A percentile compares a stretch with the other conserved stretches of the same genome.
Evolutionary conservation across 148 eudicot genomes (phyloP).

Genomic region (Drosera capensis): DNA sequence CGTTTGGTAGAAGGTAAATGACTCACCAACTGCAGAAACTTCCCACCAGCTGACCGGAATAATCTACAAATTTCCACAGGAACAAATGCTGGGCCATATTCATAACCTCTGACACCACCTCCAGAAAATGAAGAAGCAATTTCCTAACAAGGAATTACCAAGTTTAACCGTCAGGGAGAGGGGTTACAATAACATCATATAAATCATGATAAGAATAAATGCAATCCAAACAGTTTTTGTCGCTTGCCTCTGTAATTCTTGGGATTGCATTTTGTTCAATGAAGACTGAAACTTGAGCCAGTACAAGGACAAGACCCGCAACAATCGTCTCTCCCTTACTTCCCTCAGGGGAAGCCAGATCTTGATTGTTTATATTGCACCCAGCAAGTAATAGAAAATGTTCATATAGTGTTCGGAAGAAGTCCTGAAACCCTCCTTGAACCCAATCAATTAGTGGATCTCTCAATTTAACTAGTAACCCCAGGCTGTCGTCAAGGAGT

Average conservation of each 20-base stretch:
- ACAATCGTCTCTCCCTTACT: conserved; percentile 45
- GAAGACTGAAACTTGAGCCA: conserved; percentile 68
- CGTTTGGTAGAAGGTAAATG: conserved; percentile 4
- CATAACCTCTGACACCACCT: conserved; percentile 61
- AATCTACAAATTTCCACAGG: conserved; percentile 89
- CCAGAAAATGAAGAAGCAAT: conserved; percentile 75
- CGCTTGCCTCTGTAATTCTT: conserved; percentile 81
- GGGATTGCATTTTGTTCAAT: conserved; percentile 90
- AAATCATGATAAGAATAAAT: background rate
- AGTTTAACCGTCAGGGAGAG: conserved; percentile 1
- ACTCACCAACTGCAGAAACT: conserved; percentile 39
- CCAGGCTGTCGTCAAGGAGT: conserved; percentile 70
- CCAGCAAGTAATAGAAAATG: conserved; percentile 66
- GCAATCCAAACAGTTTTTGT: background rate
- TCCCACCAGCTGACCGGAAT: conserved; percentile 74
- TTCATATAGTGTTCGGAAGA: conserved; percentile 59
- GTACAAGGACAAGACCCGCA: conserved; percentile 83
- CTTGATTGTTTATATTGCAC: conserved; percentile 28
- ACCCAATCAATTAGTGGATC: conserved; percentile 66
- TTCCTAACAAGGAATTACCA: conserved; percentile 42
- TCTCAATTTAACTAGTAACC: conserved; percentile 48
- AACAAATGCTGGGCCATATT: conserved; percentile 77
- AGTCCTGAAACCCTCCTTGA: conserved; percentile 87
- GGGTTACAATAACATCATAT: background rate
- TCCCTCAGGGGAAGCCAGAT: conserved; percentile 26